Evolutionary conservation across 1,284 basidiomycete genomes (phyloP), one percentile per base, ranked within the genome.

Genomic region (Ceraceosorus guamensis): DNA sequence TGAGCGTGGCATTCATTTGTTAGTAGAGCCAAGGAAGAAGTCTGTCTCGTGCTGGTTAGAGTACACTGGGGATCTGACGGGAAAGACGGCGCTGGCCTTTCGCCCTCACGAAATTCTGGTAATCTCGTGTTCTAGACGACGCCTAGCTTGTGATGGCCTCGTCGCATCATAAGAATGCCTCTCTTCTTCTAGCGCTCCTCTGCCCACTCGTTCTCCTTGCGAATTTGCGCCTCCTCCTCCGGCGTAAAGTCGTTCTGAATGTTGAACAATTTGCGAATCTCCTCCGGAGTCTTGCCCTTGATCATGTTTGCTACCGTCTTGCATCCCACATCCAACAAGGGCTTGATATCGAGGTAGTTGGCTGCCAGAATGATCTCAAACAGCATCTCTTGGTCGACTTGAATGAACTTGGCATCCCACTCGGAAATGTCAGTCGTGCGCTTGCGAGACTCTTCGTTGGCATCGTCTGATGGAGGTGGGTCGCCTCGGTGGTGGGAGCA

Each of bases 301-400:
- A 95, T 95, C 95, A 98, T 98, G 83, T 98, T 97, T 32, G 95
- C 95, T 71, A 98, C 95, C 13, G 93, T 98, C 83, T 98, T 97
- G 85, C 95, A 98, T 0, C 95, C 95, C 60, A 98, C 91, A 76
- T 98, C 95, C 46, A 98, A 85, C 48, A 98, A 83, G 39, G 92
- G 88, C 82, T 98, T 98, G 83, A 99, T 99, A 78, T 99, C 95
- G 71, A 99, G 87, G 80, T 98, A 98, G 82, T 99, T 98, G 62
- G 95, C 95, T 7, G 95, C 95, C 60, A 98, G 86, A 78, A 98
- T 99, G 77, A 98, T 98, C 81, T 99, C 95, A 67, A 98, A 98
- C 14, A 91, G 82, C 89, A 91, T 91, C 78, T 91, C 89, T 79
- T 96, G 91, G 81, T 95, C 91, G 59, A 95, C 80, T 73, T 80